phyloP scores from a whole-genome alignment of 2,329 filamentous ascomycete genomes.

The Pyrenophora tritici-repentis region DNA sequence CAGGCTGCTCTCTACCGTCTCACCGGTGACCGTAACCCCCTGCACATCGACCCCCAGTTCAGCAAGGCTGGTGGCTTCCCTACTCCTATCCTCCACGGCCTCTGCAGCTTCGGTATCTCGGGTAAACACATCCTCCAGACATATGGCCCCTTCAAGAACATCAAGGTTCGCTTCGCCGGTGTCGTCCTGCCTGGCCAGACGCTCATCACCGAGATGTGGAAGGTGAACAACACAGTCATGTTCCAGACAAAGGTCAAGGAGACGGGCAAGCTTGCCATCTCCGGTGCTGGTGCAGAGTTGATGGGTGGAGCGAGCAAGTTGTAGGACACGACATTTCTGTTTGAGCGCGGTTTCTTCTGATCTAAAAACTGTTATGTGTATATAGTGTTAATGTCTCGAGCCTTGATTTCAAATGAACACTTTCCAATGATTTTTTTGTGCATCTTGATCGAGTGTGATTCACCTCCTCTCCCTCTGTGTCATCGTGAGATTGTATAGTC shows the following conservation, averaged over 20 bases:
- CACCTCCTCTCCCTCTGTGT: too few relatives aligned
- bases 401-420: neutral
- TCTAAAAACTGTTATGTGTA: too few relatives aligned
- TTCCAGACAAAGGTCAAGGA: constrained; percentile 92
- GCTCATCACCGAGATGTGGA: constrained; percentile 92
- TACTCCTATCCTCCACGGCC: constrained; percentile 91
- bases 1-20: constrained; percentile 93
- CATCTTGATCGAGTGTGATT: too few relatives aligned
- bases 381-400: too few relatives aligned
- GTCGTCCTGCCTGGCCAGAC: constrained; percentile 87
- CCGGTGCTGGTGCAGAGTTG: constrained; percentile 79
- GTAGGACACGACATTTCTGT: constrained; percentile 22
- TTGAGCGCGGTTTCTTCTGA: neutral
- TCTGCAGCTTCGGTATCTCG: constrained; percentile 91
- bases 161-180: constrained; percentile 90
- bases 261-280: constrained; percentile 88
- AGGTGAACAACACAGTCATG: constrained; percentile 74
- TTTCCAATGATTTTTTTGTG: neutral
- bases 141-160: constrained; percentile 83
- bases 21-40: constrained; percentile 92
- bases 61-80: constrained; percentile 96
- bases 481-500: too few relatives aligned
- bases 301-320: constrained; percentile 54
- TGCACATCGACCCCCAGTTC: constrained; percentile 94
- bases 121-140: constrained; percentile 87